phyloP scores from a whole-genome alignment of 108 stramenopile species.

The Discostella pseudostelligera region DNA sequence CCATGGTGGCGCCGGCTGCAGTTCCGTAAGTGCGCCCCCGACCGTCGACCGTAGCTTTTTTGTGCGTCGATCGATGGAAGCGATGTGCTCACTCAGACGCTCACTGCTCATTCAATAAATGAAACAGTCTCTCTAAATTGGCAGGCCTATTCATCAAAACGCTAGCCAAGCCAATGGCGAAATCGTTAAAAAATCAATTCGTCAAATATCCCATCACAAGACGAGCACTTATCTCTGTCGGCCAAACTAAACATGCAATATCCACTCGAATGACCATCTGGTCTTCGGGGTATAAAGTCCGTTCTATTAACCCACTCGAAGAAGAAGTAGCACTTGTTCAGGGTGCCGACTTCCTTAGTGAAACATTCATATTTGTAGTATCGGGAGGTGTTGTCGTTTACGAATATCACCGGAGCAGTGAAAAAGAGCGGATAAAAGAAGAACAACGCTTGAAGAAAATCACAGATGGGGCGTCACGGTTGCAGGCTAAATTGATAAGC shows the following conservation, averaged over 20 bases:
- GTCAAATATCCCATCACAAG: conserved; percentile 49
- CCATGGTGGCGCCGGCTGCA: conserved; percentile 4
- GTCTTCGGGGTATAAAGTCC: conserved; percentile 77
- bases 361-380: conserved; percentile 70
- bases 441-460: conserved; percentile 42
- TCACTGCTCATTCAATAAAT: not conserved
- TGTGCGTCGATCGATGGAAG: no score
- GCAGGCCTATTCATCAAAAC: conserved; percentile 50
- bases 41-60: no score
- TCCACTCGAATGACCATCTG: conserved; percentile 85
- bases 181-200: conserved; percentile 69
- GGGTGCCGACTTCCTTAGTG: conserved; percentile 84
- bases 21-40: not conserved
- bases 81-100: not conserved
- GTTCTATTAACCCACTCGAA: conserved; percentile 66
- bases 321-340: conserved; percentile 64
- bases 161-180: conserved; percentile 74
- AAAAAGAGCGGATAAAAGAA: conserved; percentile 58
- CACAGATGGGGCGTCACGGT: conserved; percentile 46
- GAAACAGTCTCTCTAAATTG: conserved; percentile 45
- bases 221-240: conserved; percentile 62
- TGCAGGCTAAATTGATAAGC: conserved; percentile 67
- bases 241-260: conserved; percentile 68
- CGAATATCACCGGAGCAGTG: conserved; percentile 70
- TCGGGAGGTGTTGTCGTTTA: conserved; percentile 56